These are phyloP conservation scores for Apiospora hydei DNA, from an alignment of 2,329 filamentous ascomycete genomes.

Conservation along the genomic window DNA sequence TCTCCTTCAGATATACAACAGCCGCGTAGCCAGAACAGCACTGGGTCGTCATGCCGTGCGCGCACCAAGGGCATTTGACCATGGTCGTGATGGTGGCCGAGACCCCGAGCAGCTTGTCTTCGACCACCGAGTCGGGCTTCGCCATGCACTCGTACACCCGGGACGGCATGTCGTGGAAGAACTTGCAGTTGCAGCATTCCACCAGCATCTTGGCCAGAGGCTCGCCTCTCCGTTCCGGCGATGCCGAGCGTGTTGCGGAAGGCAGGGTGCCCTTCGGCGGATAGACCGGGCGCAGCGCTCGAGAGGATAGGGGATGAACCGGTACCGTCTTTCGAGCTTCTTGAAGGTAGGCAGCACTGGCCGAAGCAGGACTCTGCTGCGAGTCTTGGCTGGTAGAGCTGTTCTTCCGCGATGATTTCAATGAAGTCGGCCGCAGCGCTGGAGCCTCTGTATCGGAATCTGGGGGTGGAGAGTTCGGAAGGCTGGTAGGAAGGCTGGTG, in stretches of 20 bases:
- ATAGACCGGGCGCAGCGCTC: constrained; percentile 39
- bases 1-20: constrained; percentile 70
- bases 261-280: constrained; percentile 36
- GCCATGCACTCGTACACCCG: constrained; percentile 71
- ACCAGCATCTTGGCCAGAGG: constrained; percentile 69
- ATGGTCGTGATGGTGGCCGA: constrained; percentile 65
- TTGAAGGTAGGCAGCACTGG: constrained; percentile 45
- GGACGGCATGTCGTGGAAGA: constrained; percentile 71
- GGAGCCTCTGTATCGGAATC: constrained; percentile 36
- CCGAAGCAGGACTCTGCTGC: constrained; percentile 32
- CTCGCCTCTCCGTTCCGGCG: constrained; percentile 36
- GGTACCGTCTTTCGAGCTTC: constrained; percentile 45
- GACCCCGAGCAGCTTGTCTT: constrained; percentile 59
- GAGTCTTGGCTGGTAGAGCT: constrained; percentile 36
- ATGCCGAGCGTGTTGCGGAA: not conserved
- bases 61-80: constrained; percentile 76
- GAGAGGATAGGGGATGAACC: constrained; percentile 34
- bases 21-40: constrained; percentile 76
- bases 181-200: constrained; percentile 69
- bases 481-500: constrained; percentile 30
- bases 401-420: constrained; percentile 37
- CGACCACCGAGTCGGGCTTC: constrained; percentile 62
- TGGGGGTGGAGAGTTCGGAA: constrained; percentile 39
- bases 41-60: constrained; percentile 71
- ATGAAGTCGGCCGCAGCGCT: constrained; percentile 37